Evolutionary conservation across 306 rosid genomes (phyloP), one percentile per base, ranked within the genome.

Genomic region (Quercus suber): DNA sequence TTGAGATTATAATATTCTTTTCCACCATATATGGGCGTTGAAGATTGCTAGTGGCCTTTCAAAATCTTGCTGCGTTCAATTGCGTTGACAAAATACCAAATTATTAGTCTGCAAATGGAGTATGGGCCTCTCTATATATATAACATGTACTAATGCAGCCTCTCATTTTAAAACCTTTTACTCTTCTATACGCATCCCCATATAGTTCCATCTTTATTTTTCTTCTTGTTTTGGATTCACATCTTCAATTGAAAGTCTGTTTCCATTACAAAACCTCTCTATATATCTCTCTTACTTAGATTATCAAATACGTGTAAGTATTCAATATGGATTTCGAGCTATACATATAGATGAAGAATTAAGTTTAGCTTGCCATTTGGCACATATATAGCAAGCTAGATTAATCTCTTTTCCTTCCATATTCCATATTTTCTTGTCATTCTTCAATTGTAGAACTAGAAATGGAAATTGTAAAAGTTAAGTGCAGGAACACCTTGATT

Each of bases 391-490:
- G 11, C 19, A 13, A 55, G 2, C n/a, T 55, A 4, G 58, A 55
- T 55, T 55, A 20, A 25, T 55, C 63, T 58, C 65, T 58, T 21
- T 58, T 27, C 65, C 28, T 21, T 20, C 64, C 28, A 10, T 19
- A 2, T 20, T 57, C 21, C 63, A 19, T 4, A 8, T 21, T 21
- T 21, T 10, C 64, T 58, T 10, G 30, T 21, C 10, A 9, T 8
- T 5, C 3, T 61, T 61, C 37, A 21, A 7, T n/a, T 0, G 28
- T 8, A 21, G 27, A 3, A 33, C 37, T 33, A 33, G 37, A 35
- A 65, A 90, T 90, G 91, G 88, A 73, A 1, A 1, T 17, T 11
- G 17, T 61, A 31, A 83, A 80, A 74, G 78, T 60, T 57, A 85
- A 83, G 53, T 72, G 79, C 80, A 85, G 68, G 87, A 84, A 82